These are phyloP conservation scores for Bipolaris gigantea DNA, from an alignment of 2,329 filamentous ascomycete genomes.

Conservation along the genomic window DNA sequence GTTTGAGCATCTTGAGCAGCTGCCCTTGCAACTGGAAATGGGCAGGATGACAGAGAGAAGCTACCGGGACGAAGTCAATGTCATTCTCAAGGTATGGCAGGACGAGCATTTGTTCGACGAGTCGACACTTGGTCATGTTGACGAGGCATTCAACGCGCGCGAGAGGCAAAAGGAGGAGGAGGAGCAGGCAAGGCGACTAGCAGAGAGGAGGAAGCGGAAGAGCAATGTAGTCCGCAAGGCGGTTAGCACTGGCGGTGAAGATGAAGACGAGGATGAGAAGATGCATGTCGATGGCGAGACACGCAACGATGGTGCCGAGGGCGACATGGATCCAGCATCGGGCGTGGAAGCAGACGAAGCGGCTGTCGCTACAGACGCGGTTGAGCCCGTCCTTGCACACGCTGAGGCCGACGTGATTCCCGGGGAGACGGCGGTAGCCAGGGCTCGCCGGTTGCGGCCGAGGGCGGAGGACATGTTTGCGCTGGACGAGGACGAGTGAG, in stretches of 20 bases:
- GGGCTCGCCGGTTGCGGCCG: slow-evolving; percentile 39
- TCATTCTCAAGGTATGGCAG: slow-evolving; percentile 41
- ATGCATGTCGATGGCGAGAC: slow-evolving; percentile 26
- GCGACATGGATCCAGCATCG: background rate
- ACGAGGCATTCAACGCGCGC: slow-evolving; percentile 39
- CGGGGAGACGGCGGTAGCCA: slow-evolving; percentile 42
- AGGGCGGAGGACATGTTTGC: slow-evolving; percentile 48
- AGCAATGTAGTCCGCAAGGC: slow-evolving; percentile 15
- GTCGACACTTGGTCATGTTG: slow-evolving; percentile 25
- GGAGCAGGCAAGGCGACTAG: slow-evolving; percentile 69
- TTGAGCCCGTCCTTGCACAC: background rate
- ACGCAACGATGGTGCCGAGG: slow-evolving; percentile 1
- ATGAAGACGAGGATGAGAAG: slow-evolving; percentile 19
- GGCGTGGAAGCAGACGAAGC: background rate
- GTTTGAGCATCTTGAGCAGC: slow-evolving; percentile 73
- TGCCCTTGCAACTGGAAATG: slow-evolving; percentile 74
- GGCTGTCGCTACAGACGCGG: too few species aligned
- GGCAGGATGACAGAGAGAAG: slow-evolving; percentile 74
- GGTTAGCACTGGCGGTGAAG: slow-evolving; percentile 9
- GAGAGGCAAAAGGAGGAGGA: slow-evolving; percentile 47
- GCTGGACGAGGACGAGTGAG: slow-evolving; percentile 26
- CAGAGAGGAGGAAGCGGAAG: slow-evolving; percentile 50
- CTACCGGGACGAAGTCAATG: slow-evolving; percentile 39
- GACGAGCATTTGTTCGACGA: slow-evolving; percentile 40
- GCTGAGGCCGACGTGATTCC: slow-evolving; percentile 17